Base-by-base conservation (phyloP, 768 basidiomycete species). In the Calocybe indica region DNA sequence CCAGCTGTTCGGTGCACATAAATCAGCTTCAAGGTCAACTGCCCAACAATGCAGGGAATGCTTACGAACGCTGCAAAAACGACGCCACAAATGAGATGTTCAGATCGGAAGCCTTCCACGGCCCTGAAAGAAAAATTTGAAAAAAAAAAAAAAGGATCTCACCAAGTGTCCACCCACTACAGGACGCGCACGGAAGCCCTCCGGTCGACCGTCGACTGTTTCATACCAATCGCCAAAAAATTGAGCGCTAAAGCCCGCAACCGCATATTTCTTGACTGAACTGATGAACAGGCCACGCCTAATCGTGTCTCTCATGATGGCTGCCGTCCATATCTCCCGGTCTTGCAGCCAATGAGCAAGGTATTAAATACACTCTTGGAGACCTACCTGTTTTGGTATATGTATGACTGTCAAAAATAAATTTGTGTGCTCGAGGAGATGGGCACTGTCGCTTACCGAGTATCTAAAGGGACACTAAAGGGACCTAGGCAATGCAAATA, bases 281-380 rank as follows among this genome's bases (percentile, higher is more conserved):
- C 67, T 60, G 35, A 83, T 72, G 53, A 82, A 70, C 37, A 75
- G 62, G 54, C 82, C 73, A 39, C 80, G 71, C 1, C 60, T 63
- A 0, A 66, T 54, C 3, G 56, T 67, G 54, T 74, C 70, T 1
- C 75, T 75, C 55, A 73, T 73, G 10, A 76, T 74, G 5, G 68
- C 75, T 12, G 78, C 74, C 0, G 76, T 79, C 70, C 73, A 82
- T 5, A 81, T 73, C 43, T 79, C 63, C 82, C 80, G 82, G 52
- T 81, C 81, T 73, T 50, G 13, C 11, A 41, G 22, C 38, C 14
- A 34, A 36, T 43, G 14, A 30, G 15, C 43, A 37, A 34, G 34
- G 11, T 22, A 32, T 2, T 14, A 32, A 32, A 5, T 6, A 32
- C 14, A 14, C 31, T 31, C 9, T 22, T 36, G 35, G 29, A 28